Percentiles rank a stretch among this genome's conserved stretches.
These are phyloP conservation scores for Ormosia semicastrata DNA, from an alignment of 306 rosid species.

Conservation along the genomic window DNA sequence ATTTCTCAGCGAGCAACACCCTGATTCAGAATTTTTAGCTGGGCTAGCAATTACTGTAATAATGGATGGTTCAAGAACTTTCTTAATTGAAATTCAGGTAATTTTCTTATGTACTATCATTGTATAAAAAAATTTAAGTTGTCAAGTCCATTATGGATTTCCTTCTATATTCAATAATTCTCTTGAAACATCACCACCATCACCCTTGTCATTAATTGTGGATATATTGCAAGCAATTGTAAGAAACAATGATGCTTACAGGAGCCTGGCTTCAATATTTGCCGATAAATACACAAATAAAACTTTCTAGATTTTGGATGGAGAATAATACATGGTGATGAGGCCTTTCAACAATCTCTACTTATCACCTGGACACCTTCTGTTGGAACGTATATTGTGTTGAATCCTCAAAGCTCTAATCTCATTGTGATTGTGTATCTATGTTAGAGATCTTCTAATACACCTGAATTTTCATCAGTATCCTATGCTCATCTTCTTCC, in stretches of 20 bases:
- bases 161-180: not conserved
- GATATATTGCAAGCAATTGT: slow-evolving; percentile 10
- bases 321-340: not conserved
- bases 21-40: slow-evolving; percentile 68
- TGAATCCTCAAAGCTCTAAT: slow-evolving; percentile 14
- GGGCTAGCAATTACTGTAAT: slow-evolving; percentile 85
- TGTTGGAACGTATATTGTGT: not conserved
- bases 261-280: slow-evolving; percentile 9
- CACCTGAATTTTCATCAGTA: slow-evolving; percentile 11
- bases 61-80: slow-evolving; percentile 92
- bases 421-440: not conserved
- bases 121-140: not conserved
- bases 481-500: not conserved
- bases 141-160: not conserved
- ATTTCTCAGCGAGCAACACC: slow-evolving; percentile 68
- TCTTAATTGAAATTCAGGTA: slow-evolving; percentile 94
- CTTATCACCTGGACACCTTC: slow-evolving; percentile 3
- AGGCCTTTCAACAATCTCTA: slow-evolving; percentile 11
- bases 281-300: not conserved
- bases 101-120: not conserved
- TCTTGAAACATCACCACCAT: not conserved
- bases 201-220: slow-evolving; percentile 7
- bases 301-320: slow-evolving; percentile 13
- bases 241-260: not conserved
- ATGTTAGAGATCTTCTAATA: slow-evolving; percentile 16